Evolutionary conservation across 768 basidiomycete species (phyloP).

Genomic region (Serendipita vermifera): DNA sequence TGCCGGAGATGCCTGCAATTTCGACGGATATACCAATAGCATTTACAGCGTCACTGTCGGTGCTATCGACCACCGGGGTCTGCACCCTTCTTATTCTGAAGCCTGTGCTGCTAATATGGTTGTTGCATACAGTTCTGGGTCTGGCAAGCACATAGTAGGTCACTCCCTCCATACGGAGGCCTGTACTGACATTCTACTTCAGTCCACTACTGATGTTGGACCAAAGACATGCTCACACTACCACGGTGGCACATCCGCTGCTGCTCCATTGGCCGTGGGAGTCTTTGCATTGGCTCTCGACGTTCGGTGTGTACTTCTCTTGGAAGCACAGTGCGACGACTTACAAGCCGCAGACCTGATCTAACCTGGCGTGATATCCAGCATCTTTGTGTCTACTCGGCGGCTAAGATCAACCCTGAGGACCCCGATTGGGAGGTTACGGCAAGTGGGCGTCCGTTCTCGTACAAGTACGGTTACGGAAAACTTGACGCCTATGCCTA

Average conservation of each 20-base stretch:
- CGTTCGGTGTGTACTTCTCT: constrained; percentile 46
- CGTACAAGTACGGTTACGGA: constrained; percentile 96
- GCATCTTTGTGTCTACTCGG: constrained; percentile 68
- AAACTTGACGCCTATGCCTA: constrained; percentile 71
- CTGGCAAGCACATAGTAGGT: constrained; percentile 83
- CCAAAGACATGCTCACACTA: constrained; percentile 62
- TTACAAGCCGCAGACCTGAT: constrained; percentile 50
- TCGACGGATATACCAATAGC: constrained; percentile 97
- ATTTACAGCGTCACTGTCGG: constrained; percentile 94
- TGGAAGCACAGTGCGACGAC: not conserved
- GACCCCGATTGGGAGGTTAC: constrained; percentile 93
- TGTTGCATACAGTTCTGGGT: constrained; percentile 90
- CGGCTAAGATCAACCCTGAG: constrained; percentile 64
- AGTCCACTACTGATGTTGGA: constrained; percentile 94
- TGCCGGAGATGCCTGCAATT: constrained; percentile 93
- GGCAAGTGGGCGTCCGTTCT: constrained; percentile 49
- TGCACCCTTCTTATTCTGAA: constrained; percentile 96
- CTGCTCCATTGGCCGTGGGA: constrained; percentile 91
- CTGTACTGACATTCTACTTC: constrained; percentile 14
- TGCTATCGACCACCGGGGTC: constrained; percentile 84
- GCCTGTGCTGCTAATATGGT: constrained; percentile 96
- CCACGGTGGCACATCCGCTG: constrained; percentile 96
- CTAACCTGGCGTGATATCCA: constrained; percentile 96
- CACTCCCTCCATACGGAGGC: not conserved
- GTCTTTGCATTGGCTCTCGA: constrained; percentile 84